Base-by-base conservation (phyloP, 768 basidiomycete genomes). In the Chlorophyllum brunneum region DNA sequence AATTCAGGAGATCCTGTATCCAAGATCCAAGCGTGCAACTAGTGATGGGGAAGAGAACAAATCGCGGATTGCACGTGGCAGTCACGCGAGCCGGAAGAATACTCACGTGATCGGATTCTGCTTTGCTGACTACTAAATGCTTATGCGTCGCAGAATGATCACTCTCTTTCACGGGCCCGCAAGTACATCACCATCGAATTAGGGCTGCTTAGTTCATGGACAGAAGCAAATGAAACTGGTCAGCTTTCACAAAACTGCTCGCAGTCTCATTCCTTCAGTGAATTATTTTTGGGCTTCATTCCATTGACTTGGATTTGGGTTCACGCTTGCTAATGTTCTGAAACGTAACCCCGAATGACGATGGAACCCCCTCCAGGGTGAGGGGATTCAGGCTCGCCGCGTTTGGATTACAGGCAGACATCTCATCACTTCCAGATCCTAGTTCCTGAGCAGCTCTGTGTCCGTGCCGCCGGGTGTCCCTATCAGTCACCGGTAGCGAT, bases 341-440 rank as follows among this genome's bases (percentile, higher is more conserved):
- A 40, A 43, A 10, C 24, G 33, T 45, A 44, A 52, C 51, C 51
- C 41, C 41, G 36, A 44, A 44, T 44, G 40, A 51, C 9, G 11
- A 45, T 27, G 11, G 51, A 49, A 49, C 48, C 48, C 37, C 37
- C 10, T 13, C 30, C 33, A 31, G 40, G 41, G 24, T n/a, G 44
- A 34, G 51, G 29, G 24, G 20, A 13, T 44, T 36, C 42, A 44
- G 26, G 24, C 51, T 27, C 27, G n/a, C 51, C 42, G 37, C 42
- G 42, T 44, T 52, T 24, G 44, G 51, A 53, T 53, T 40, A 22
- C 51, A 39, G 2, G 18, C 34, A 53, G 29, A 45, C 44, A 38
- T 29, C 37, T 29, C 38, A 49, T 51, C 49, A 51, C 39, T 42
- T 24, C 20, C 22, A 27, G 39, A 53, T 53, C 51, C 51, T 10